phyloP scores from a whole-genome alignment of 148 eudicot species.

The Limonium bicolor region DNA sequence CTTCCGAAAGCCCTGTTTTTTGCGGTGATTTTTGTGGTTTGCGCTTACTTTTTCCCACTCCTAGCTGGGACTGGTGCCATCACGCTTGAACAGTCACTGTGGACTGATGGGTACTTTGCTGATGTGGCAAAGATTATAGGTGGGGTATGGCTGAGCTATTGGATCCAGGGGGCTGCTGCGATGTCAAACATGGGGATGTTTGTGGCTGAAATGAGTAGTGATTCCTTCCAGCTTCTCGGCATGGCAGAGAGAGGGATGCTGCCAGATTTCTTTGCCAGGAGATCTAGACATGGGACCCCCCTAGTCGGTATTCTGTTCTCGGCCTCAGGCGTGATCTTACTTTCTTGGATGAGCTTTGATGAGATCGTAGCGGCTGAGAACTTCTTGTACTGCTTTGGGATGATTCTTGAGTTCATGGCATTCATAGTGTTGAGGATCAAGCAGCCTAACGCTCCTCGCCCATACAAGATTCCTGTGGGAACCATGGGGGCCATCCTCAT shows the following conservation, averaged over 20 bases:
- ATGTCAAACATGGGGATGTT: constrained; percentile 8
- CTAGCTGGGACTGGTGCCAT: constrained; percentile 7
- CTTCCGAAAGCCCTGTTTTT: constrained; percentile 6
- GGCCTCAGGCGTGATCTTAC: constrained; percentile 5
- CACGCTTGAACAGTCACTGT: neutral
- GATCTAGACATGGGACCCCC: constrained; percentile 5
- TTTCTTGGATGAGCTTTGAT: constrained; percentile 7
- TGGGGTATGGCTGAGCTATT: constrained; percentile 5
- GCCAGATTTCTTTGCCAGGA: neutral
- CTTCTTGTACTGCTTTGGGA: constrained; percentile 9
- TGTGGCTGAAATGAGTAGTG: constrained; percentile 10
- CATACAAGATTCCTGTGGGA: constrained; percentile 7
- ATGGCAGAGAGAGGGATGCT: constrained; percentile 8
- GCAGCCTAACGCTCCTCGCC: constrained; percentile 1
- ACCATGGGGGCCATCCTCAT: constrained; percentile 4
- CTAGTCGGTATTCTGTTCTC: constrained; percentile 5
- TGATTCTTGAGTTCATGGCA: constrained; percentile 7
- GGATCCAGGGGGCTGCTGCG: constrained; percentile 8
- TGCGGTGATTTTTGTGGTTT: constrained; percentile 2
- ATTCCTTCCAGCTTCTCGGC: constrained; percentile 7
- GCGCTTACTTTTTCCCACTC: constrained; percentile 5
- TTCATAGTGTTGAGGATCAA: constrained; percentile 5
- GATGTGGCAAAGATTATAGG: constrained; percentile 3
- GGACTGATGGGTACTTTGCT: constrained; percentile 9
- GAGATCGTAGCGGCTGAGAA: constrained; percentile 9